A percentile compares a stretch with the other conserved stretches of the same genome.
Evolutionary conservation across 2,329 filamentous ascomycete species (phyloP).

Genomic region (Trichoderma cornu-damae): DNA sequence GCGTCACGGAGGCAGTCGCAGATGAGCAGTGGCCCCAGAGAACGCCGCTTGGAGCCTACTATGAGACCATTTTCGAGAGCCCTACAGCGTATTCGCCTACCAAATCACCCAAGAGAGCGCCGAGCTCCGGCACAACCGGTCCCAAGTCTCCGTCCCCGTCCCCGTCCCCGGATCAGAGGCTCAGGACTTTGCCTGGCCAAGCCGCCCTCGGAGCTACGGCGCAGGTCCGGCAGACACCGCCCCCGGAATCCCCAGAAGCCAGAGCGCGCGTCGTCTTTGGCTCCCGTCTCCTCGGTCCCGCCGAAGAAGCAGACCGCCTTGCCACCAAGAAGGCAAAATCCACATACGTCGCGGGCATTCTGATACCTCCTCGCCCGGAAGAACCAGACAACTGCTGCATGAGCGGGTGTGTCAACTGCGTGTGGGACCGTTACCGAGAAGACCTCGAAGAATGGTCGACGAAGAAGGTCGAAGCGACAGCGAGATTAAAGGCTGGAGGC

Average conservation of each 20-base stretch:
- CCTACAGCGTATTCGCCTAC: constrained; percentile 38
- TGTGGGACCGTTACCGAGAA: constrained; percentile 88
- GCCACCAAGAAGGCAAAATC: constrained; percentile 54
- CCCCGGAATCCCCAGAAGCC: constrained; percentile 44
- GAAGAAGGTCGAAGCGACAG: constrained; percentile 58
- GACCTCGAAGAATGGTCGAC: constrained; percentile 86
- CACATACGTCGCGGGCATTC: constrained; percentile 67
- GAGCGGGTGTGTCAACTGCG: constrained; percentile 96
- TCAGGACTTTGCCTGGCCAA: constrained; percentile 15
- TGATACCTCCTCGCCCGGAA: constrained; percentile 74
- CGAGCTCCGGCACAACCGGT: constrained; percentile 37
- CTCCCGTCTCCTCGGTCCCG: constrained; percentile 68
- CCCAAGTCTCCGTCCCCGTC: constrained; percentile 20
- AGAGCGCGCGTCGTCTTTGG: constrained; percentile 72
- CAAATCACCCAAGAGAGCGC: constrained; percentile 42
- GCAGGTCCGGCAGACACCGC: constrained; percentile 17
- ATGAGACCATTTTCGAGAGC: constrained; percentile 50
- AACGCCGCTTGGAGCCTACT: constrained; percentile 54
- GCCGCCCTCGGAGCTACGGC: constrained; percentile 9
- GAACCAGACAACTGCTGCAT: constrained; percentile 99
- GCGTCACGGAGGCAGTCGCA: constrained; percentile 21
- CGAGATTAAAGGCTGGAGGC: constrained; percentile 35
- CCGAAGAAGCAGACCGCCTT: constrained; percentile 58
- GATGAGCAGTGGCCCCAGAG: constrained; percentile 33
- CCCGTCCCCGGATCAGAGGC: neutral